phyloP scores from a whole-genome alignment of 805 yeast species.

The Soucietia sequanensis region DNA sequence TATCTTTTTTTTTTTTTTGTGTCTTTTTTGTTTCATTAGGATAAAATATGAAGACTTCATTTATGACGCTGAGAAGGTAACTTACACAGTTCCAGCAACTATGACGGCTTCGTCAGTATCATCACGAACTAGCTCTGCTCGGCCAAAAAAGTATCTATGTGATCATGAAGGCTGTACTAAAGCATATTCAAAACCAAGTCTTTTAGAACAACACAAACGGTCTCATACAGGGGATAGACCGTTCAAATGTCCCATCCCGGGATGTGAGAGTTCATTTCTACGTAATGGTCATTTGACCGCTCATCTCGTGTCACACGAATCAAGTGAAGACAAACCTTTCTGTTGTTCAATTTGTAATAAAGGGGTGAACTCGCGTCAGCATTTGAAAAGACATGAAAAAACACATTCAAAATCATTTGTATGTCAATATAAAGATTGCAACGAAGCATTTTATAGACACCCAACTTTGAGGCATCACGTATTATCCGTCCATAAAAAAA shows the following conservation, averaged over 20 bases:
- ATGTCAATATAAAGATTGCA: constrained; percentile 64
- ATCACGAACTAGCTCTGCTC: too few species aligned
- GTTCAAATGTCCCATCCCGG: constrained; percentile 52
- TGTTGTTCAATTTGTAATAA: constrained; percentile 75
- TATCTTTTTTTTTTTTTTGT: neutral
- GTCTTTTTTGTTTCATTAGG: neutral
- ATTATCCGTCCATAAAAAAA: constrained; percentile 55
- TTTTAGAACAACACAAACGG: constrained; percentile 77
- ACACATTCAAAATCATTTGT: constrained; percentile 68
- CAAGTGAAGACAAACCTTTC: constrained; percentile 58
- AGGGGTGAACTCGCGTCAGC: constrained; percentile 80
- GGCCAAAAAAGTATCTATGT: constrained; percentile 66
- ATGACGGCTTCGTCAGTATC: too few species aligned
- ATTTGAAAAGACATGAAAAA: constrained; percentile 74
- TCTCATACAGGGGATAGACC: constrained; percentile 83
- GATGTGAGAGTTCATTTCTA: constrained; percentile 64
- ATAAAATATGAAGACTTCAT: neutral
- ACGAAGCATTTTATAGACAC: constrained; percentile 67
- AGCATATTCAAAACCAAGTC: constrained; percentile 76
- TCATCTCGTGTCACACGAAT: constrained; percentile 64
- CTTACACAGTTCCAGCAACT: too few species aligned
- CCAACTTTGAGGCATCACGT: constrained; percentile 75
- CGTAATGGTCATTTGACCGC: constrained; percentile 81
- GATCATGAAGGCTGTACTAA: constrained; percentile 66
- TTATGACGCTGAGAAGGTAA: neutral